Evolutionary conservation across 176 grass and related monocot species (phyloP).

Genomic region (Cenchrus purpureus): DNA sequence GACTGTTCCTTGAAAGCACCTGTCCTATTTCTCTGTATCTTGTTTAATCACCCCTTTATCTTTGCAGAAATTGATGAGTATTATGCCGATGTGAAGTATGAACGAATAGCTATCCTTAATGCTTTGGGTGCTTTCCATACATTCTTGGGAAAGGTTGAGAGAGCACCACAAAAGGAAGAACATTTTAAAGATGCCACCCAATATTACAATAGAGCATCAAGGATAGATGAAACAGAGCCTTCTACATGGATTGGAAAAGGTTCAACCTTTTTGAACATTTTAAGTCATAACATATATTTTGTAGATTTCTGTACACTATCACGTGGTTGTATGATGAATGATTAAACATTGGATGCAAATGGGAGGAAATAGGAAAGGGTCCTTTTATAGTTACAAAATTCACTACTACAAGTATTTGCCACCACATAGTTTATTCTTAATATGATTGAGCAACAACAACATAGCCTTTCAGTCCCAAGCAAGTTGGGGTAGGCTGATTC

Average conservation of each 20-base stretch:
- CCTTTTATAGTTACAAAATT: not conserved
- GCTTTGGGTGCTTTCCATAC: conserved; percentile 91
- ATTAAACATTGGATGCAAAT: not conserved
- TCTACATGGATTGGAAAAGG: conserved; percentile 98
- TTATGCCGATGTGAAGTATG: conserved; percentile 97
- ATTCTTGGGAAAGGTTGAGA: conserved; percentile 81
- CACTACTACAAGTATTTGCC: conserved; percentile 1
- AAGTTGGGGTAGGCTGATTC: too few species aligned
- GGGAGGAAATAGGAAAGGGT: not conserved
- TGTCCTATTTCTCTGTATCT: not conserved
- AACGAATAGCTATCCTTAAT: conserved; percentile 89
- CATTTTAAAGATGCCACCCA: conserved; percentile 88
- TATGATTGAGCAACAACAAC: not conserved
- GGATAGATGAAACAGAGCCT: conserved; percentile 87
- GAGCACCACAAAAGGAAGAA: conserved; percentile 68
- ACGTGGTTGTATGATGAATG: conserved; percentile 18
- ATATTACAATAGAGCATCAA: conserved; percentile 93
- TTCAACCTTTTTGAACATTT: conserved; percentile 40
- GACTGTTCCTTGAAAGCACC: not conserved
- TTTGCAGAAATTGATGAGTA: conserved; percentile 93
- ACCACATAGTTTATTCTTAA: not conserved
- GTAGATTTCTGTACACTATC: conserved; percentile 13
- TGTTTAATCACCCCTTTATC: conserved; percentile 30
- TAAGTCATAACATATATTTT: conserved; percentile 12
- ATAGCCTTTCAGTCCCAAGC: too few species aligned